These are phyloP conservation scores for Ascochyta lentis DNA, from an alignment of 2,329 filamentous ascomycete species.

Conservation along the genomic window DNA sequence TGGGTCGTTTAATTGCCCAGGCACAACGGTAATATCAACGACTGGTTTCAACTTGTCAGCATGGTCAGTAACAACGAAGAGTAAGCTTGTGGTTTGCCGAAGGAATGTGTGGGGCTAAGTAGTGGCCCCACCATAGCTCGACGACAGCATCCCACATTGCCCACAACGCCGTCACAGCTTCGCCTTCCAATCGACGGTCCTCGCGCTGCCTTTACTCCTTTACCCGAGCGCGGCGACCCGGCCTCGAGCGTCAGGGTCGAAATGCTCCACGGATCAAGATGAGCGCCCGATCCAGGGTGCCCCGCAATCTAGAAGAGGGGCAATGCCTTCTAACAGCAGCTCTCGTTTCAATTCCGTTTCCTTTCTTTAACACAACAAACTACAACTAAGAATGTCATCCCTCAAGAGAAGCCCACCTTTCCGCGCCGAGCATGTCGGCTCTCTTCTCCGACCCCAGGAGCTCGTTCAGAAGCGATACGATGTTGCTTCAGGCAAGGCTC, in stretches of 20 bases:
- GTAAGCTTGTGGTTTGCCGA: not conserved
- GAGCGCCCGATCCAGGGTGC: constrained; percentile 23
- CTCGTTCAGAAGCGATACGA: constrained; percentile 66
- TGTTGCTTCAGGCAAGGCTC: constrained; percentile 59
- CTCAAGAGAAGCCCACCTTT: constrained; percentile 62
- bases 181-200: constrained; percentile 32
- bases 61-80: not conserved
- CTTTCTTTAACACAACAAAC: constrained; percentile 10
- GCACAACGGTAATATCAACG: too few species aligned
- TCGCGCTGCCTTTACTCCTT: constrained; percentile 6
- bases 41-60: too few species aligned
- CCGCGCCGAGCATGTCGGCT: constrained; percentile 76
- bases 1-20: not conserved
- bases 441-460: constrained; percentile 69
- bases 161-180: constrained; percentile 10
- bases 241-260: constrained; percentile 17
- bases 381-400: constrained; percentile 44
- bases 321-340: constrained; percentile 16
- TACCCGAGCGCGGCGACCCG: constrained; percentile 17
- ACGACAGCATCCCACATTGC: constrained; percentile 1
- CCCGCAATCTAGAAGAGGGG: constrained; percentile 31
- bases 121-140: constrained; percentile 34
- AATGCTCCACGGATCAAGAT: constrained; percentile 17
- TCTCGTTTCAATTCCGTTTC: constrained; percentile 6
- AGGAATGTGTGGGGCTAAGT: constrained; percentile 7